phyloP scores from a whole-genome alignment of 129 eudicot species.

The Flaveria brownii region DNA sequence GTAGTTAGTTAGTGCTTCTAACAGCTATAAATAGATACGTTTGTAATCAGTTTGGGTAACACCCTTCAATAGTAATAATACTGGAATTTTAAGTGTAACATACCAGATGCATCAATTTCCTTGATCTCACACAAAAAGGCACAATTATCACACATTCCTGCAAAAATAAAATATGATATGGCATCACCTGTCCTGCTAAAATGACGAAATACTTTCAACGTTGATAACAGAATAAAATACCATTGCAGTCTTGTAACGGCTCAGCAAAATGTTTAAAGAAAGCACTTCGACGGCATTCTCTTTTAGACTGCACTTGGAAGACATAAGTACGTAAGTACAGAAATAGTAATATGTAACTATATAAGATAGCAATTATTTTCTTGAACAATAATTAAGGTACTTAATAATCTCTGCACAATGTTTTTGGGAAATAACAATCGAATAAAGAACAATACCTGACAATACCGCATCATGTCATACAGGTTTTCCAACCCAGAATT shows the following conservation, averaged over 20 bases:
- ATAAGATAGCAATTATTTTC: constrained; percentile 22
- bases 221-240: constrained; percentile 35
- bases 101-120: constrained; percentile 86
- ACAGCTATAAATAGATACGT: no score
- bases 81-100: no score
- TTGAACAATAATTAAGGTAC: not conserved
- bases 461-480: constrained; percentile 86
- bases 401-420: constrained; percentile 19
- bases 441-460: constrained; percentile 59
- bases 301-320: constrained; percentile 56
- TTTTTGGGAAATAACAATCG: constrained; percentile 9
- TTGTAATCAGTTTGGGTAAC: no score
- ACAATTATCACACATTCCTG: constrained; percentile 98
- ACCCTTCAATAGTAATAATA: no score
- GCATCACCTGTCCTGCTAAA: constrained; percentile 17
- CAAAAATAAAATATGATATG: constrained; percentile 15
- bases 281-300: constrained; percentile 81
- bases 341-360: not conserved
- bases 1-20: no score
- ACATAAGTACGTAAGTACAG: not conserved
- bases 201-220: not conserved
- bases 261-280: constrained; percentile 92
- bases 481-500: constrained; percentile 90
- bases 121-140: constrained; percentile 58
- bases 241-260: constrained; percentile 92